Conservation (phyloP, 257 asterid species). For the Solanum boliviense region DNA sequence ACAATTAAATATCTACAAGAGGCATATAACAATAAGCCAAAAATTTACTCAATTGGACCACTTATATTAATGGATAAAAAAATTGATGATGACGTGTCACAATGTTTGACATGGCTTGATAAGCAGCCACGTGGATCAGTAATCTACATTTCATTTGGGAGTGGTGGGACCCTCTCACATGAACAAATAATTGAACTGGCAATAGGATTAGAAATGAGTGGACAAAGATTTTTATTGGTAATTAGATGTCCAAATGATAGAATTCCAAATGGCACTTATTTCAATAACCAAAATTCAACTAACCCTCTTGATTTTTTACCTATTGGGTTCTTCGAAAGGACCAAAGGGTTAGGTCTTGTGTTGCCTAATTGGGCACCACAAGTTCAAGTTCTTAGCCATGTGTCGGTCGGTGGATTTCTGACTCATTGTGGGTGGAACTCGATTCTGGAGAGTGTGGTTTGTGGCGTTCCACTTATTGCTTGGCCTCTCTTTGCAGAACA, state of each 20-base stretch:
- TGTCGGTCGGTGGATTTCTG: constrained; percentile 7
- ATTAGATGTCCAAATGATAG: constrained; percentile 25
- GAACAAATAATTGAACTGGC: constrained; percentile 20
- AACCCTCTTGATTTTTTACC: constrained; percentile 11
- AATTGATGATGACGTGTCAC: background rate
- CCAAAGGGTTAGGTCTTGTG: constrained; percentile 5
- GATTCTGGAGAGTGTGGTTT: background rate
- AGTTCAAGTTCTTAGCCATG: constrained; percentile 9
- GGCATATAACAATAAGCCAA: background rate
- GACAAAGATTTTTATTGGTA: constrained; percentile 46
- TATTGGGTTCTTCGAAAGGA: constrained; percentile 10
- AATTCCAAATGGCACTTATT: constrained; percentile 5
- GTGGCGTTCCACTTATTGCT: constrained; percentile 12
- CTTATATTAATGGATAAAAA: background rate
- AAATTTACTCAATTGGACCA: constrained; percentile 13
- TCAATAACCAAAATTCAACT: constrained; percentile 2
- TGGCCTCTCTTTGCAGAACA: constrained; percentile 25
- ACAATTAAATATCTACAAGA: background rate
- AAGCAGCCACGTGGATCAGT: constrained; percentile 12
- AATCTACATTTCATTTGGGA: constrained; percentile 14
- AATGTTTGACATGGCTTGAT: constrained; percentile 15
- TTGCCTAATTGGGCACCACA: constrained; percentile 22
- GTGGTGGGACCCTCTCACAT: constrained; percentile 16
- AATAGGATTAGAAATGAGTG: constrained; percentile 46
- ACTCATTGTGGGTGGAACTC: constrained; percentile 29